Conservation (phyloP, 306 rosid species). For the Betula pendula region DNA sequence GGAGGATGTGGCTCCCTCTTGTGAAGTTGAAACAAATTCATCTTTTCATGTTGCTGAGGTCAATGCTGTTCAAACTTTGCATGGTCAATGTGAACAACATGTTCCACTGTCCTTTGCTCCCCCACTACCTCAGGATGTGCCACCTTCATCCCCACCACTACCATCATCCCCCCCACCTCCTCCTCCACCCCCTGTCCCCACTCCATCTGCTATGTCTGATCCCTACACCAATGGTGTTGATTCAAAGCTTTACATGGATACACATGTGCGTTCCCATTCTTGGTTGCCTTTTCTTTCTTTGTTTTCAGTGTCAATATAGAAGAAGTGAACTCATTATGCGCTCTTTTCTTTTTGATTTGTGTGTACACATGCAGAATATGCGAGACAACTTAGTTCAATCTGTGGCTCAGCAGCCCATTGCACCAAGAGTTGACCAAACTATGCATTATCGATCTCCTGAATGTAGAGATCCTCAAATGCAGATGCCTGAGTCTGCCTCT, state of each 20-base stretch:
- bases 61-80: slow-evolving; percentile 32
- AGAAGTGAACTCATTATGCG: slow-evolving; percentile 14
- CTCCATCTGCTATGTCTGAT: slow-evolving; percentile 50
- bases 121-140: slow-evolving; percentile 57
- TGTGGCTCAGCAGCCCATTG: slow-evolving; percentile 50
- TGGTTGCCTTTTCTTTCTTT: slow-evolving; percentile 13
- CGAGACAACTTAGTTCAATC: slow-evolving; percentile 46
- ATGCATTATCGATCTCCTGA: slow-evolving; percentile 51
- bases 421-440: slow-evolving; percentile 49
- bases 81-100: slow-evolving; percentile 46
- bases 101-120: slow-evolving; percentile 42
- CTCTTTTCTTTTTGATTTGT: slow-evolving; percentile 31
- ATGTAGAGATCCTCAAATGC: slow-evolving; percentile 62
- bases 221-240: slow-evolving; percentile 44
- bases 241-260: slow-evolving; percentile 50
- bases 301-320: background rate
- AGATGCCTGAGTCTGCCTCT: slow-evolving; percentile 50
- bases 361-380: slow-evolving; percentile 43
- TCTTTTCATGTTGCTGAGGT: slow-evolving; percentile 41
- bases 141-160: slow-evolving; percentile 65
- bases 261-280: slow-evolving; percentile 47
- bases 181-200: slow-evolving; percentile 47
- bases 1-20: slow-evolving; percentile 94
- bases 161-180: slow-evolving; percentile 80
- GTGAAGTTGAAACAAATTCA: slow-evolving; percentile 58